Conservation (phyloP, 805 yeast genomes). For the Lipomyces sp. region DNA sequence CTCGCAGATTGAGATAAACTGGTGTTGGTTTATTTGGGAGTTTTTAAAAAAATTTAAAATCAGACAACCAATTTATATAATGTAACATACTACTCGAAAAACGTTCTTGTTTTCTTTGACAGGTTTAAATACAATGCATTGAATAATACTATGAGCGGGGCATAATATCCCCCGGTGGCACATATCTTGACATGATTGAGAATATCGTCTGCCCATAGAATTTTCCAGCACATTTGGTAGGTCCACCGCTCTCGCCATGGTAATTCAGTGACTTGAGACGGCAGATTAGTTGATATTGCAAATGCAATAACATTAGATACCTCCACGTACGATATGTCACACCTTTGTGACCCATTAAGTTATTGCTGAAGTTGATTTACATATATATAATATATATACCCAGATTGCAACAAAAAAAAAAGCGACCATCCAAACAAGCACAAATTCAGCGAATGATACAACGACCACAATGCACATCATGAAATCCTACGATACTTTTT, state of each 20-base stretch:
- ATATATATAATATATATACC: not conserved
- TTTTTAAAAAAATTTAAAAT: not conserved
- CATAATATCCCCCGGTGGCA: too few relatives aligned
- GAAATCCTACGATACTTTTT: not conserved
- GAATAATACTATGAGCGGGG: not conserved
- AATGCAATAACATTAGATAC: not conserved
- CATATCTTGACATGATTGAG: too few relatives aligned
- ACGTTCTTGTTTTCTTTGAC: not conserved
- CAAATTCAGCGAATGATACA: not conserved
- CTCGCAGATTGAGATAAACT: constrained; percentile 57
- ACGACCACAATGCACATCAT: not conserved
- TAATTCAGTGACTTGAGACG: too few relatives aligned
- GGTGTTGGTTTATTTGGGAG: not conserved
- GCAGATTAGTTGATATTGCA: not conserved
- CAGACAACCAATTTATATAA: not conserved
- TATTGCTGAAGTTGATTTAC: too few relatives aligned
- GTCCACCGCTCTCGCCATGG: too few relatives aligned
- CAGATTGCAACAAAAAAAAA: not conserved
- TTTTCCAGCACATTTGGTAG: too few relatives aligned
- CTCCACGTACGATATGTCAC: not conserved
- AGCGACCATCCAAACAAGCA: not conserved
- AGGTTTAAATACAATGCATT: constrained; percentile 5
- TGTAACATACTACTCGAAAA: not conserved
- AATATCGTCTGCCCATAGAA: too few relatives aligned
- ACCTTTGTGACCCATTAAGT: not conserved